Percentiles rank a stretch among this genome's conserved stretches.
These are phyloP conservation scores for Lophiotrema nucula DNA, from an alignment of 495 filamentous ascomycete species.

Conservation along the genomic window DNA sequence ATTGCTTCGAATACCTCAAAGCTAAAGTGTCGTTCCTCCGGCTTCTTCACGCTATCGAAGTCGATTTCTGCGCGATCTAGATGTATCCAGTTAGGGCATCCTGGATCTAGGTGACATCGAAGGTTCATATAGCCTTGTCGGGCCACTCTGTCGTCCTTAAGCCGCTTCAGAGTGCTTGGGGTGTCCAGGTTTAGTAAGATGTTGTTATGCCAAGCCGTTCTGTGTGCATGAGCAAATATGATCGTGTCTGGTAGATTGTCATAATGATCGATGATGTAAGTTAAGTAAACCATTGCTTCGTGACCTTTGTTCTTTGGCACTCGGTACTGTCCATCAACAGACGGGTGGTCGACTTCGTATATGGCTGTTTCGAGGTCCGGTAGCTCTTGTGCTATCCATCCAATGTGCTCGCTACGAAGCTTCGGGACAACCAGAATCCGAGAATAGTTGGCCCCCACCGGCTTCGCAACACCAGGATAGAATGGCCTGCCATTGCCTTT, in stretches of 20 bases:
- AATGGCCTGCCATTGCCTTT: slow-evolving; percentile 1
- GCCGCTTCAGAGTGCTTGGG: slow-evolving; percentile 50
- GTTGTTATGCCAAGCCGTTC: slow-evolving; percentile 39
- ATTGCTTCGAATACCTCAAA: slow-evolving; percentile 17
- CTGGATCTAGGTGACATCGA: slow-evolving; percentile 59
- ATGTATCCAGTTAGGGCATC: slow-evolving; percentile 61
- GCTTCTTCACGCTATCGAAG: slow-evolving; percentile 21
- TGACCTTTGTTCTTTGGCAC: slow-evolving; percentile 31
- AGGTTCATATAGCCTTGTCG: slow-evolving; percentile 65
- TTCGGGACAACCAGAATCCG: slow-evolving; percentile 59
- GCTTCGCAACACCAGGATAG: slow-evolving; percentile 28
- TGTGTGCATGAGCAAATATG: slow-evolving; percentile 29
- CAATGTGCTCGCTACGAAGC: slow-evolving; percentile 54
- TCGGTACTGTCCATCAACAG: slow-evolving; percentile 1
- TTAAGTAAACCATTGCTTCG: slow-evolving; percentile 33
- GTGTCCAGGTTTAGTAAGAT: slow-evolving; percentile 51
- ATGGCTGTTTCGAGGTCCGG: slow-evolving; percentile 19
- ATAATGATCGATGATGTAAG: slow-evolving; percentile 36
- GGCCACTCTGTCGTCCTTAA: slow-evolving; percentile 53
- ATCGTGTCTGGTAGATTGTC: slow-evolving; percentile 28
- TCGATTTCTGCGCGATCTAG: slow-evolving; percentile 15
- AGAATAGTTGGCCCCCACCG: slow-evolving; percentile 39
- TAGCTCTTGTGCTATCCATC: slow-evolving; percentile 55
- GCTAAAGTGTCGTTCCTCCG: slow-evolving; percentile 22
- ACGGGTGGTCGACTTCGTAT: slow-evolving; percentile 24